Evolutionary conservation across 768 basidiomycete species (phyloP).

Genomic region (Tricholoma hemisulphureum): DNA sequence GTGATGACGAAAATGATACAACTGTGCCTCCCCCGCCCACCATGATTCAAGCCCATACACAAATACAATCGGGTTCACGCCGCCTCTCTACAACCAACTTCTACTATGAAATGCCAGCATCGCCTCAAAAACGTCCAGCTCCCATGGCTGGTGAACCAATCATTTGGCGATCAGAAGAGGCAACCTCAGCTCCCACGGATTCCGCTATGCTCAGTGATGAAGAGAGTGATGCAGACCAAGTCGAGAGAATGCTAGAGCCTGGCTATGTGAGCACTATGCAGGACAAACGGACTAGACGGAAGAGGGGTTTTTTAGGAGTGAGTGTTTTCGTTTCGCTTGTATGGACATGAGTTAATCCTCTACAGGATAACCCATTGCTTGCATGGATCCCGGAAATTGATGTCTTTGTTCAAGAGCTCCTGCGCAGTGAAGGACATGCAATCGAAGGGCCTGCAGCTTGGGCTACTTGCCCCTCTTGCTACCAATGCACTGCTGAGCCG

Average conservation of each 20-base stretch:
- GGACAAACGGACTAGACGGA: not conserved
- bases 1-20: too few relatives aligned
- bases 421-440: not conserved
- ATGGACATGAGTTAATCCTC: not conserved
- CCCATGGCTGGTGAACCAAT: not conserved
- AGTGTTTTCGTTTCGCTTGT: not conserved
- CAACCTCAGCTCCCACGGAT: not conserved
- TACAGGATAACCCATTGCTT: not conserved
- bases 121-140: not conserved
- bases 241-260: too few relatives aligned
- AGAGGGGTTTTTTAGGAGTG: not conserved
- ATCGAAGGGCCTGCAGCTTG: too few relatives aligned
- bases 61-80: not conserved
- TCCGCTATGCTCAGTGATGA: too few relatives aligned
- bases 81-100: not conserved
- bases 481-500: not conserved
- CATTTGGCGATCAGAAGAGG: not conserved
- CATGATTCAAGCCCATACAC: constrained; percentile 1
- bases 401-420: not conserved
- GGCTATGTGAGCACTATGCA: too few relatives aligned
- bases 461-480: too few relatives aligned
- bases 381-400: not conserved
- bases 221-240: too few relatives aligned
- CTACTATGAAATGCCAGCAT: not conserved
- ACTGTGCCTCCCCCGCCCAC: too few relatives aligned